Base-by-base conservation (phyloP, 164 flowering plant species). In the Macadamia integrifolia region DNA sequence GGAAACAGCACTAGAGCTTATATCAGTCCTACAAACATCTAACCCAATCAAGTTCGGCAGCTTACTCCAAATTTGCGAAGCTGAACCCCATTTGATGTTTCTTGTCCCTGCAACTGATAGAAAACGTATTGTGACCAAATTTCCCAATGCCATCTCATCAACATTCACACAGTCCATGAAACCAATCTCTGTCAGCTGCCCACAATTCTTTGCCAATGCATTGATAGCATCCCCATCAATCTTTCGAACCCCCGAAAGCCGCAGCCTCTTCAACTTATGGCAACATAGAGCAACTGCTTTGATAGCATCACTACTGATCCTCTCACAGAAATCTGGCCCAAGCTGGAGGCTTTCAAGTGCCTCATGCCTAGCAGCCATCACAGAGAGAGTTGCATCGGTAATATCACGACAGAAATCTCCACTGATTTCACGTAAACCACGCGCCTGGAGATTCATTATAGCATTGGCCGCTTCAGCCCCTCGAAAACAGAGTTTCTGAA, bases 281-380 rank as follows among this genome's bases (percentile, higher is more conserved):
- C 98, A 95, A 75, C 98, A 95, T 64, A 85, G 46, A 44, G 92
- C 94, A 63, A 88, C 76, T 40, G 83, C 83, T 74, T 80, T 86
- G 13, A 92, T 81, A 42, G 98, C 98, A 76, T 95, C 98, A 67
- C 93, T 84, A 58, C 78, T 89, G 60, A 95, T 87, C 78, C 84
- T 85, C 64, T 87, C 96, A 72, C 98, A 92, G 70, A 83, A 83
- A 73, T 91, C 98, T 0, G 99, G 96, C n/a, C 97, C 99, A 62
- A 95, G 87, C 58, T 87, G 92, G 49, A 95, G 86, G 72, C 88
- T 79, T 71, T 95, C 98, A 55, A 95, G 88, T 11, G 66, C 62
- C 74, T 91, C 95, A 55, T 95, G 98, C 32, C 98, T 82, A 11
- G 99, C 98, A 0, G 84, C 99, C 77, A 95, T 87, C 32, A 89